Evolutionary conservation across 1,139 yeast species (phyloP).

Genomic region (Entelexis sorbosivorans): DNA sequence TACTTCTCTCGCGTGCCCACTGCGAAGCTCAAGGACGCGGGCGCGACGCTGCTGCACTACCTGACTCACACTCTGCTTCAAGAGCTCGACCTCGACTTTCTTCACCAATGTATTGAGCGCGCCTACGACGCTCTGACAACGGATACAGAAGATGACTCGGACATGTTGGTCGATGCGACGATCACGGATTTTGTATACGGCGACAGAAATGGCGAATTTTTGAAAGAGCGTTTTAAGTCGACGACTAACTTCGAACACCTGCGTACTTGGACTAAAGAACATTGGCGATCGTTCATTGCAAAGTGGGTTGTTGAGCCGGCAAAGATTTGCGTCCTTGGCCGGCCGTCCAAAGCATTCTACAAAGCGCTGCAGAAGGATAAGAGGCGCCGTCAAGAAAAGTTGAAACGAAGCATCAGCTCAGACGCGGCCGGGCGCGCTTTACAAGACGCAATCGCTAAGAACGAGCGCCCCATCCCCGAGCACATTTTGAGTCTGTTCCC

Average conservation of each 20-base stretch:
- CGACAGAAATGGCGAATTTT: conserved; percentile 41
- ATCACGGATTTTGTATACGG: conserved; percentile 78
- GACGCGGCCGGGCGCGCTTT: conserved; percentile 41
- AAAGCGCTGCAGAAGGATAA: conserved; percentile 43
- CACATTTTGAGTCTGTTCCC: conserved; percentile 39
- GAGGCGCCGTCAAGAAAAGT: conserved; percentile 42
- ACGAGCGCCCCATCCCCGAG: conserved; percentile 67
- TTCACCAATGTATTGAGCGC: conserved; percentile 58
- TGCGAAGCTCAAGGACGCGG: conserved; percentile 42
- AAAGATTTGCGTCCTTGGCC: conserved; percentile 64
- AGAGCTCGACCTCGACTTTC: conserved; percentile 50
- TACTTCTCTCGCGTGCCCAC: conserved; percentile 69
- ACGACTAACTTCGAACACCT: conserved; percentile 53
- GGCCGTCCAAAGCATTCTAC: conserved; percentile 60
- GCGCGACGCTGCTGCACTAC: conserved; percentile 8
- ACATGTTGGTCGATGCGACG: conserved; percentile 52
- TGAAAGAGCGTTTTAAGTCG: conserved; percentile 44
- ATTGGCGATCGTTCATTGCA: conserved; percentile 55
- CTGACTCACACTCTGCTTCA: conserved; percentile 40
- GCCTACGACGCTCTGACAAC: conserved; percentile 52
- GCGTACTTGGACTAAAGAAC: conserved; percentile 46
- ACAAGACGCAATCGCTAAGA: conserved; percentile 51
- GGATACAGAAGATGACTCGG: conserved; percentile 55
- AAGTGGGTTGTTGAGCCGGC: conserved; percentile 50
- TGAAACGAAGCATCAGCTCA: conserved; percentile 46